Evolutionary conservation across 2,329 filamentous ascomycete genomes (phyloP).

Genomic region (Acrodontium crateriforme): DNA sequence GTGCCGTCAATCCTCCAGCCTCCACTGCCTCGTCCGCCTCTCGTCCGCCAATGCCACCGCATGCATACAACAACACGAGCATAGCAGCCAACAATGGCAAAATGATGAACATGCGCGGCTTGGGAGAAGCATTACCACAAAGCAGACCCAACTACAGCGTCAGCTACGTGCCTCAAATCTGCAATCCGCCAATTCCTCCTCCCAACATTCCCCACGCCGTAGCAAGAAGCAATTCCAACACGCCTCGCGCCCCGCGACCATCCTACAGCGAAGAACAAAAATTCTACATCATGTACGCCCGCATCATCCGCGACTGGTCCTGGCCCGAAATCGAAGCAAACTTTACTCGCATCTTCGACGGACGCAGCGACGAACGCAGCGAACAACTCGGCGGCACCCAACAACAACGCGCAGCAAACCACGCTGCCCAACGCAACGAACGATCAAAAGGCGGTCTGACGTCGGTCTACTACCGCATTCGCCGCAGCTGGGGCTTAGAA

Average conservation of each 20-base stretch:
- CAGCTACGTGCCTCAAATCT: no score
- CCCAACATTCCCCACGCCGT: no score
- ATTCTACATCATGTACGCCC: conserved; percentile 20
- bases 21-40: no score
- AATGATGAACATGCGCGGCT: no score
- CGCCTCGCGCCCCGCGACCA: conserved; percentile 14
- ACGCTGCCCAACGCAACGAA: no score
- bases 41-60: no score
- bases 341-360: conserved; percentile 12
- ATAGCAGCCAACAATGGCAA: no score
- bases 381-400: conserved; percentile 5
- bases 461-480: conserved; percentile 21
- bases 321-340: conserved; percentile 19
- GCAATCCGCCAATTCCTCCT: no score
- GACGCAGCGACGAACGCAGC: conserved; percentile 1
- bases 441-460: conserved; percentile 20
- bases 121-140: no score
- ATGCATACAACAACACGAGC: no score
- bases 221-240: conserved; percentile 3
- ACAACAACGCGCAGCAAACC: conserved; percentile 4
- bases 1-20: no score
- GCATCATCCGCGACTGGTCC: conserved; percentile 11
- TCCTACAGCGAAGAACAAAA: conserved; percentile 23
- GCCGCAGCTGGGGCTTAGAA: conserved; percentile 19
- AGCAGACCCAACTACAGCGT: no score